These are phyloP conservation scores for Gynandropsis gynandra DNA, from an alignment of 345 rosid genomes.

Conservation along the genomic window DNA sequence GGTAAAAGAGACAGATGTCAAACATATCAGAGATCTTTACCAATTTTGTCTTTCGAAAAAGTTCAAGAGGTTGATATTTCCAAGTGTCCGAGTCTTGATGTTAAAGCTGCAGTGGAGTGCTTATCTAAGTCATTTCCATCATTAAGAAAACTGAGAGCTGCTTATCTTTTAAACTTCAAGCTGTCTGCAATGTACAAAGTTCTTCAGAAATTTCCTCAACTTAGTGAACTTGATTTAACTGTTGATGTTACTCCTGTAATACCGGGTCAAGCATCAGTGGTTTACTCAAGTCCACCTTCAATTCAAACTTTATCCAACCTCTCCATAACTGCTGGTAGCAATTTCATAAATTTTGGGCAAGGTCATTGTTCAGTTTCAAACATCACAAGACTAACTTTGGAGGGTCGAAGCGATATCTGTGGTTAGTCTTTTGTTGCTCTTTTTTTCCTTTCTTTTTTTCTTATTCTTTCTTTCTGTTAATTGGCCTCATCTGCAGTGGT, in stretches of 20 bases:
- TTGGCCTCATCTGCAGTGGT: slow-evolving; percentile 2
- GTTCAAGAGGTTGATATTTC: slow-evolving; percentile 62
- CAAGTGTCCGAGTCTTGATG: slow-evolving; percentile 52
- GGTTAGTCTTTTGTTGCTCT: slow-evolving; percentile 39
- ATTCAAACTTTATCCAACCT: slow-evolving; percentile 24
- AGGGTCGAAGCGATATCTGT: slow-evolving; percentile 62
- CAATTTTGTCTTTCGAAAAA: slow-evolving; percentile 38
- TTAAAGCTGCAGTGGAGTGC: slow-evolving; percentile 41
- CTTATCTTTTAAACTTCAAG: slow-evolving; percentile 59
- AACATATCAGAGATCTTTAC: slow-evolving; percentile 21
- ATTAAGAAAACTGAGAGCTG: slow-evolving; percentile 58
- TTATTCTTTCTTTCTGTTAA: slow-evolving; percentile 10
- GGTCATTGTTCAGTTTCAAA: slow-evolving; percentile 26
- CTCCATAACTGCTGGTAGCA: slow-evolving; percentile 17
- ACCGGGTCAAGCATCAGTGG: slow-evolving; percentile 34
- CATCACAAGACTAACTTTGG: slow-evolving; percentile 51
- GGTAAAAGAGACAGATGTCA: slow-evolving; percentile 24
- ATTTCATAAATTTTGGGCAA: slow-evolving; percentile 6
- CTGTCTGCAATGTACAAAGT: slow-evolving; percentile 30
- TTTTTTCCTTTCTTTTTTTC: slow-evolving; percentile 6
- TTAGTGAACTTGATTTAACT: slow-evolving; percentile 60
- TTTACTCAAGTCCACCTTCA: slow-evolving; percentile 33
- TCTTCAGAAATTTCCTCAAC: slow-evolving; percentile 36
- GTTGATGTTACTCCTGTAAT: slow-evolving; percentile 50
- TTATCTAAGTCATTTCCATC: slow-evolving; percentile 61